phyloP scores from a whole-genome alignment of 2,329 filamentous ascomycete genomes.

The Penicillium sp. region DNA sequence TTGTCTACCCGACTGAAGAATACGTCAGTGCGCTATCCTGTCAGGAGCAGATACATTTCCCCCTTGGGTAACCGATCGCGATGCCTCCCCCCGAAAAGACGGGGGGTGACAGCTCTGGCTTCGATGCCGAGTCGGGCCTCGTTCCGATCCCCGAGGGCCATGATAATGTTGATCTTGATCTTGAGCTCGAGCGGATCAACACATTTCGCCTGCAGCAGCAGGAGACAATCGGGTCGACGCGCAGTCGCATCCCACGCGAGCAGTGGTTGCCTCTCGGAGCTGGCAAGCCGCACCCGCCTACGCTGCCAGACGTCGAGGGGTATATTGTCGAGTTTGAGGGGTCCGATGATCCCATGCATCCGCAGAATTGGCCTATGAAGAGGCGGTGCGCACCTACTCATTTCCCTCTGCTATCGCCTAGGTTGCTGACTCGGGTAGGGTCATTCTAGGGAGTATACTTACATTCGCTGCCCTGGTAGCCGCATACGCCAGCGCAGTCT shows the following conservation, averaged over 20 bases:
- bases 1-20: neutral
- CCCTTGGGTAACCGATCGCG: neutral
- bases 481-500: constrained; percentile 62
- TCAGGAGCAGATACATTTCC: neutral
- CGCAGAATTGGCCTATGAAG: constrained; percentile 56
- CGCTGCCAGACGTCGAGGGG: constrained; percentile 53
- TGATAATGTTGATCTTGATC: constrained; percentile 19
- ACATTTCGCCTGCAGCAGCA: constrained; percentile 27
- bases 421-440: constrained; percentile 16
- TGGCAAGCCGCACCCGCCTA: constrained; percentile 55
- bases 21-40: neutral
- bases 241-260: constrained; percentile 23
- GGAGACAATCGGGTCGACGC: constrained; percentile 24
- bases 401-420: neutral
- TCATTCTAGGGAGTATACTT: constrained; percentile 23
- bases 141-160: constrained; percentile 4
- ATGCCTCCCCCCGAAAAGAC: constrained; percentile 4
- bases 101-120: constrained; percentile 7
- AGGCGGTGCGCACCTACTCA: constrained; percentile 41
- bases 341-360: constrained; percentile 54
- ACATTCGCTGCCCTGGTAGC: constrained; percentile 41
- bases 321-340: constrained; percentile 62
- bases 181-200: constrained; percentile 26
- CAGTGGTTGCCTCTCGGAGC: constrained; percentile 26
- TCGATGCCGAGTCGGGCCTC: constrained; percentile 12